A percentile compares a stretch with the other conserved stretches of the same genome.
Conservation (phyloP, 768 basidiomycete species). For the Rhodotorula paludigena region DNA sequence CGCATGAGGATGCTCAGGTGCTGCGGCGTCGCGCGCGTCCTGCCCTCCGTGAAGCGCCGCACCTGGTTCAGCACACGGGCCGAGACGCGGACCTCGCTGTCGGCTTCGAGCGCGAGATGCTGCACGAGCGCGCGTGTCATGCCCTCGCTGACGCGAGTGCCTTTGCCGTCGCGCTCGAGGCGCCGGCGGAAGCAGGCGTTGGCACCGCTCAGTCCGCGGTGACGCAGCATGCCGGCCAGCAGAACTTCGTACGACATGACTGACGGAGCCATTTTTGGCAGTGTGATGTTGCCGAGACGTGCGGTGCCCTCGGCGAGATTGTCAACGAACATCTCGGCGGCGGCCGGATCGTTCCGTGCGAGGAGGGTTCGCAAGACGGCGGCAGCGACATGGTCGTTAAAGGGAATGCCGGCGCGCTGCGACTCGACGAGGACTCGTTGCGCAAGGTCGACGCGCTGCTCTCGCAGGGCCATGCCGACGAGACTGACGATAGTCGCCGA, state of each 20-base stretch:
- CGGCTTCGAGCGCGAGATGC: constrained; percentile 20
- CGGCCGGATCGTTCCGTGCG: constrained; percentile 8
- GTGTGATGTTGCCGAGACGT: background rate
- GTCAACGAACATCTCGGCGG: constrained; percentile 27
- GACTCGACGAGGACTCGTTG: constrained; percentile 4
- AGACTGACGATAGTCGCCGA: constrained; percentile 24
- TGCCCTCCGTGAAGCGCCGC: constrained; percentile 5
- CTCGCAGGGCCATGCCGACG: constrained; percentile 18
- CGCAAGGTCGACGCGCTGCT: constrained; percentile 17
- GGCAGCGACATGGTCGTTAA: constrained; percentile 21
- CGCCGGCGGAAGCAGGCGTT: constrained; percentile 8
- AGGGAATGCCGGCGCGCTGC: background rate
- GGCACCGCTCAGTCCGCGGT: constrained; percentile 18
- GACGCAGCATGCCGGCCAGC: constrained; percentile 18
- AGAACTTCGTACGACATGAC: constrained; percentile 14
- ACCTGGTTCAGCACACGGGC: constrained; percentile 15
- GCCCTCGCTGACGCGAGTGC: constrained; percentile 19
- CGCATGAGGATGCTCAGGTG: constrained; percentile 25
- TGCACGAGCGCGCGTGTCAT: constrained; percentile 23
- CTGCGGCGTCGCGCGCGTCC: constrained; percentile 4
- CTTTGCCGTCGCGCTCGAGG: background rate
- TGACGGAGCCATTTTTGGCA: background rate
- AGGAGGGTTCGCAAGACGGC: constrained; percentile 12
- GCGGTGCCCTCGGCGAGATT: background rate
- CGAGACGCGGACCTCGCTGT: constrained; percentile 1